Evolutionary conservation across 768 basidiomycete genomes (phyloP).

Genomic region (Amanita thiersii): DNA sequence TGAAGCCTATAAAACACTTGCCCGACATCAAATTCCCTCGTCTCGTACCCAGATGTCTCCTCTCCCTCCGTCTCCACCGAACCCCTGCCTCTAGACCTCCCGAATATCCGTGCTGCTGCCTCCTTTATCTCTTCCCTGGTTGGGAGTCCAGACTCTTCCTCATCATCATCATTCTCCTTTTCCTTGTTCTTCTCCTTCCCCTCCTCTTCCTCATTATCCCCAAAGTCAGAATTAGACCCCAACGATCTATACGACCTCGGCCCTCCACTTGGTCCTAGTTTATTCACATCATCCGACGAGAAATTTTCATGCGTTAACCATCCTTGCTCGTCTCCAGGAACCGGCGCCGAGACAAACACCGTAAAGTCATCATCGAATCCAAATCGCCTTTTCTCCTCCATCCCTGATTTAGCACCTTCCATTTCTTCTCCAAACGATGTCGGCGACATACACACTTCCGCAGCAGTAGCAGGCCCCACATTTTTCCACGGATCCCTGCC

Average conservation of each 20-base stretch:
- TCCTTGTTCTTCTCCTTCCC: conserved; percentile 9
- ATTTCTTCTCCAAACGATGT: conserved; percentile 12
- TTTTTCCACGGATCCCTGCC: conserved; percentile 33
- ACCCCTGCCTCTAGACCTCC: conserved; percentile 13
- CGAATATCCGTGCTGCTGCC: conserved; percentile 45
- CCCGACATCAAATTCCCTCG: conserved; percentile 52
- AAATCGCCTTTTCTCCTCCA: conserved; percentile 9
- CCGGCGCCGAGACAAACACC: conserved; percentile 60
- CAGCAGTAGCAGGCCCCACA: conserved; percentile 20
- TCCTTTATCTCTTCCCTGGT: conserved; percentile 39
- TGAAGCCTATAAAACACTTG: conserved; percentile 53
- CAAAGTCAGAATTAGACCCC: conserved; percentile 55
- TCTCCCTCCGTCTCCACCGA: not conserved
- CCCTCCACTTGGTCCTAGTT: conserved; percentile 9
- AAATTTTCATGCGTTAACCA: conserved; percentile 14
- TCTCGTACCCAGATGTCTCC: conserved; percentile 23
- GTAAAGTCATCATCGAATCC: conserved; percentile 79
- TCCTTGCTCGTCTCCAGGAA: conserved; percentile 18
- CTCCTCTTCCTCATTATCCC: conserved; percentile 24
- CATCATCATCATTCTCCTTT: conserved; percentile 8
- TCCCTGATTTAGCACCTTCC: not conserved
- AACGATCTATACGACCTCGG: conserved; percentile 39
- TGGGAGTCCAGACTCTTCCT: conserved; percentile 30
- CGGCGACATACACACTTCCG: conserved; percentile 17
- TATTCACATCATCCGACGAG: conserved; percentile 5